Evolutionary conservation across 345 rosid genomes (phyloP), one percentile per base, ranked within the genome.

Genomic region (Draba incana): DNA sequence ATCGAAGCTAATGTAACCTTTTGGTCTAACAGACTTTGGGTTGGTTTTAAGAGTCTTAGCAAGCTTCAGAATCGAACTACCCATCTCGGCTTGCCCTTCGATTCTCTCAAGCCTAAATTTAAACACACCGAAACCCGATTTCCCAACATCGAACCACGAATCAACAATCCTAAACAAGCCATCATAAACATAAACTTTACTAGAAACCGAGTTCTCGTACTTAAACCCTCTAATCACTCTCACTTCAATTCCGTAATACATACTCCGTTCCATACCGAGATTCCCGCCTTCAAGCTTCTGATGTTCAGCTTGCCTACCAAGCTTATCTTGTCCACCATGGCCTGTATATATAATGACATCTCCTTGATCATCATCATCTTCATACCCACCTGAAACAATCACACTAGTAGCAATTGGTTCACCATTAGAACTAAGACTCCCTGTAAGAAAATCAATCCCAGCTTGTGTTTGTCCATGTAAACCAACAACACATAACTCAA

Each of bases 271-370:
- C 85, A 89, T 52, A 2, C 90, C 98, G 39, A 85, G 84, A 76
- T 92, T 92, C 68, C 98, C 98, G 39, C 97, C 95, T 77, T 90
- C 92, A 15, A 93, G 62, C 84, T 76, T 90, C 84, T 93, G 98
- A 65, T 87, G 79, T 68, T 64, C 82, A 38, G 82, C 79, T 66
- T 90, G 98, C 76, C 67, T 77, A 28, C 77, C 77, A 33, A 82
- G 66, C 77, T 81, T 90, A 57, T 86, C 97, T 76, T 90, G 92
- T 6, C 97, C 97, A 15, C 97, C 98, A 43, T 90, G 96, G 4
- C 98, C 98, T 0, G 92, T 83, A 58, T 93, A 93, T 0, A 88
- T 74, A 45, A 93, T 71, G 41, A 78, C 74, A 64, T 92, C 92
- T 11, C 97, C 95, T 3, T 76, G 71, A 70, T 92, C 95, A 58